A percentile compares a stretch with the other conserved stretches of the same genome.
phyloP scores from a whole-genome alignment of 805 yeast genomes.

The Allodekkera sacchari region DNA sequence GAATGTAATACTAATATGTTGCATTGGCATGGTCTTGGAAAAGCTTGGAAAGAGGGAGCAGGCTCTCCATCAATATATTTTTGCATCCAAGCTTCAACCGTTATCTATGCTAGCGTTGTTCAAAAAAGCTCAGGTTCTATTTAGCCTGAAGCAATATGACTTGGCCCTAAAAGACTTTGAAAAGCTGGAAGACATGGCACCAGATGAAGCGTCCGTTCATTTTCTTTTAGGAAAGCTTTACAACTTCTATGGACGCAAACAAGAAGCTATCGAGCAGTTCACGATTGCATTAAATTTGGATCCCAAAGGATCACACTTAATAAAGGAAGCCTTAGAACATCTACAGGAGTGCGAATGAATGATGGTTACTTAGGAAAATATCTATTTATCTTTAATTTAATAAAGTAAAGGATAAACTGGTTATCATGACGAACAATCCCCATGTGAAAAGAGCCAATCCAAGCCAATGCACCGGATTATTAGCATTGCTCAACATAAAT shows the following conservation, averaged over 20 bases:
- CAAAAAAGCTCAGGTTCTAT: constrained; percentile 77
- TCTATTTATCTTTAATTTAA: constrained; percentile 7
- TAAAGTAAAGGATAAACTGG: constrained; percentile 42
- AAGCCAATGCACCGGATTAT: constrained; percentile 18
- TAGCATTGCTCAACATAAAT: constrained; percentile 46
- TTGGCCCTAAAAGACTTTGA: constrained; percentile 73
- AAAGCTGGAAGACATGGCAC: constrained; percentile 64
- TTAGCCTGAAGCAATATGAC: constrained; percentile 60
- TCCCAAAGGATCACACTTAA: constrained; percentile 84
- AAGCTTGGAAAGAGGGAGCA: constrained; percentile 56
- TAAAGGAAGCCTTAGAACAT: constrained; percentile 73
- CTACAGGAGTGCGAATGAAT: constrained; percentile 14
- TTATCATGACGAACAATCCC: constrained; percentile 64
- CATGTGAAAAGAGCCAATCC: constrained; percentile 52
- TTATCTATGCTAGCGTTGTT: constrained; percentile 77
- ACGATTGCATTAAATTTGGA: constrained; percentile 86
- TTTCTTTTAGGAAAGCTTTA: constrained; percentile 81
- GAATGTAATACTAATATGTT: constrained; percentile 81
- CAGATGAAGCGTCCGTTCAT: constrained; percentile 93
- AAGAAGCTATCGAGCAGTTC: constrained; percentile 74
- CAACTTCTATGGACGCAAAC: constrained; percentile 63
- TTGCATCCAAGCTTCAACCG: constrained; percentile 82
- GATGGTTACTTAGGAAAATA: background rate
- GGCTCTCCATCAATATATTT: constrained; percentile 74
- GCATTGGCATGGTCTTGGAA: constrained; percentile 90